Conservation (phyloP, 2,329 filamentous ascomycete species). For the Trichoderma sp. region DNA sequence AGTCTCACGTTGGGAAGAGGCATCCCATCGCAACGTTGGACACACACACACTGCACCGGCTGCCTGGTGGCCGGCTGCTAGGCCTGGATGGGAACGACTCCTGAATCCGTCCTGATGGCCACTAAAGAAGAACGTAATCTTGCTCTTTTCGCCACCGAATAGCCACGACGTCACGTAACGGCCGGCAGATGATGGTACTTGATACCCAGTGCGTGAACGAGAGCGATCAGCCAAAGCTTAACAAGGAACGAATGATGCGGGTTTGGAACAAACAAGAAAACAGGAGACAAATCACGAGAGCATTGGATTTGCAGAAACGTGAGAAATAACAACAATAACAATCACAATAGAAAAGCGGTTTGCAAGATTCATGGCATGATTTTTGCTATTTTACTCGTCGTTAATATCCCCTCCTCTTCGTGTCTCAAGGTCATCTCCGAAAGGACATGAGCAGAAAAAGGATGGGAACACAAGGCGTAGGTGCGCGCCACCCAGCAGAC, state of each 20-base stretch:
- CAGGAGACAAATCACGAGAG: not conserved
- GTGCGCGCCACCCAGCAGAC: not conserved
- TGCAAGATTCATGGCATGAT: constrained; percentile 10
- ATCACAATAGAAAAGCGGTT: not conserved
- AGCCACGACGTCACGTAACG: constrained; percentile 14
- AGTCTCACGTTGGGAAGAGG: not conserved
- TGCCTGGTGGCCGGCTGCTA: not conserved
- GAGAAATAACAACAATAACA: not conserved
- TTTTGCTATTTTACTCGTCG: not conserved
- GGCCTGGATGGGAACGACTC: not conserved
- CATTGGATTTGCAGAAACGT: not conserved
- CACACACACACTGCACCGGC: not conserved
- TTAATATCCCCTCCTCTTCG: not conserved
- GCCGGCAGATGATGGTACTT: constrained; percentile 12
- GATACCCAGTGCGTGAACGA: not conserved
- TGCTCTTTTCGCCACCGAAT: constrained; percentile 11
- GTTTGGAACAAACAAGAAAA: not conserved
- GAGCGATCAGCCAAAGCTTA: not conserved
- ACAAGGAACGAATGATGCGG: not conserved
- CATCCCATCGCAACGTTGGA: not conserved
- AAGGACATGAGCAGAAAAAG: not conserved
- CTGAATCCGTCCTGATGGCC: not conserved
- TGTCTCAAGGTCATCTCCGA: constrained; percentile 11
- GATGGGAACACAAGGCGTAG: too few relatives aligned
- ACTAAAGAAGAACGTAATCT: not conserved